A percentile compares a stretch with the other conserved stretches of the same genome.
phyloP scores from a whole-genome alignment of 1,284 basidiomycete genomes.

The Apiotrichum porosum region DNA sequence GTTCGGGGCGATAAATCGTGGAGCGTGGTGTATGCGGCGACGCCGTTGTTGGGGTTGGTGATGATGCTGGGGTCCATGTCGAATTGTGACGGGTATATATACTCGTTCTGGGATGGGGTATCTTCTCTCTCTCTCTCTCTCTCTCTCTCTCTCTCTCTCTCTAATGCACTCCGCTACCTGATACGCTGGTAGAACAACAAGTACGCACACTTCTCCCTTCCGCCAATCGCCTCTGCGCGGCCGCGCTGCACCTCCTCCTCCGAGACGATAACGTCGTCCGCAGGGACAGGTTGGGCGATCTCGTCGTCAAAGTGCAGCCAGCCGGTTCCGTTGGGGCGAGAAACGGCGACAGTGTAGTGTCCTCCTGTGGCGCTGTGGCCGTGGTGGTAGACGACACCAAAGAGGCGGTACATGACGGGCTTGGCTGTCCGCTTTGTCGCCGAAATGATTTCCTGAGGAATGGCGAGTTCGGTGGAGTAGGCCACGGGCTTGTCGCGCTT shows the following conservation, averaged over 20 bases:
- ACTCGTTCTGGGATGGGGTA: too few relatives aligned
- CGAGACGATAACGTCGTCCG: slow-evolving; percentile 70
- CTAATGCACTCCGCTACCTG: too few relatives aligned
- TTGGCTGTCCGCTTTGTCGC: slow-evolving; percentile 54
- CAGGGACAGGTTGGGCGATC: slow-evolving; percentile 68
- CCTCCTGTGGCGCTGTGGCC: slow-evolving; percentile 85
- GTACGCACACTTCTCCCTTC: slow-evolving; percentile 61
- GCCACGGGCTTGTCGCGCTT: slow-evolving; percentile 80
- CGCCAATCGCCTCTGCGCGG: slow-evolving; percentile 52
- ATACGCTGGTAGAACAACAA: slow-evolving; percentile 71
- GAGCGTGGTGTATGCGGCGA: too few relatives aligned
- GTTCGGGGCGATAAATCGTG: too few relatives aligned
- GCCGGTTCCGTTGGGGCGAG: slow-evolving; percentile 61
- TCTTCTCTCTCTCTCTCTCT: too few relatives aligned
- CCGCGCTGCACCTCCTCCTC: slow-evolving; percentile 51
- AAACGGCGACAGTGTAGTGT: slow-evolving; percentile 90
- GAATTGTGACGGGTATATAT: too few relatives aligned
- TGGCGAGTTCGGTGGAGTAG: slow-evolving; percentile 72
- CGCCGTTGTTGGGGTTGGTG: too few relatives aligned
- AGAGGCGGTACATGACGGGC: slow-evolving; percentile 70
- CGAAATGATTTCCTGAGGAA: slow-evolving; percentile 66
- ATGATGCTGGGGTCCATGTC: too few relatives aligned
- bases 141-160: too few relatives aligned
- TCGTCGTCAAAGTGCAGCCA: slow-evolving; percentile 96
- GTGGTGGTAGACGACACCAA: slow-evolving; percentile 92